Base-by-base conservation (phyloP, 345 rosid species). In the Brassica rapa region DNA sequence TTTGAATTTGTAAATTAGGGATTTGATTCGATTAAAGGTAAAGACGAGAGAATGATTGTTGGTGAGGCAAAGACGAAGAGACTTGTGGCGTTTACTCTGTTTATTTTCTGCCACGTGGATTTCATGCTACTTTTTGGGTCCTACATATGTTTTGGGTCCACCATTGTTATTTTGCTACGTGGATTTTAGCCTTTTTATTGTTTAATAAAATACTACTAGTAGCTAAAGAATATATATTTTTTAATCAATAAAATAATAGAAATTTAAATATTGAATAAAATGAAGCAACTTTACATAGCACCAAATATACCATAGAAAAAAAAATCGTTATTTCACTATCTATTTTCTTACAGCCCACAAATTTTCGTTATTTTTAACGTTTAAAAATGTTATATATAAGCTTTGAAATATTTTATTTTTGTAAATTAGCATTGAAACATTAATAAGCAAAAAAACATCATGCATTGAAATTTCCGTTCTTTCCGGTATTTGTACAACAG, bases 91-190 rank as follows among this genome's bases (percentile, higher is more conserved):
- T 63, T 51, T 53, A 63, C 67, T 74, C 71, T 74, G 2, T 67
- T 25, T 0, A 12, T 71, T 39, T 80, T 80, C 72, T 64, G 80
- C 77, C 80, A 75, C 83, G 76, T 80, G 75, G 57, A n/a, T 70
- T 8, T 21, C 72, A 80, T 76, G 70, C 60, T 68, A 0, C 75
- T 68, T 68, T 15, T 2, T 25, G 70, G 74, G 71, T 4, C 78
- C 78, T 10, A 46, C 56, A 30, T 49, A n/a, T 49, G 21, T 49
- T 53, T 15, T 49, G 1, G 56, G 56, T 2, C 56, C 56, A n/a
- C 19, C 5, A 2, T 49, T 49, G 56, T n/a, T 49, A 49, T 49
- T 49, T 49, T 14, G 19, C 41, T 35, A 35, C 41, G 41, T 35
- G 41, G 41, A 35, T 35, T 35, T 35, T 35, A 35, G 8, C 41